Evolutionary conservation across 148 eudicot genomes (phyloP).

Genomic region (Vaccinium darrowii): DNA sequence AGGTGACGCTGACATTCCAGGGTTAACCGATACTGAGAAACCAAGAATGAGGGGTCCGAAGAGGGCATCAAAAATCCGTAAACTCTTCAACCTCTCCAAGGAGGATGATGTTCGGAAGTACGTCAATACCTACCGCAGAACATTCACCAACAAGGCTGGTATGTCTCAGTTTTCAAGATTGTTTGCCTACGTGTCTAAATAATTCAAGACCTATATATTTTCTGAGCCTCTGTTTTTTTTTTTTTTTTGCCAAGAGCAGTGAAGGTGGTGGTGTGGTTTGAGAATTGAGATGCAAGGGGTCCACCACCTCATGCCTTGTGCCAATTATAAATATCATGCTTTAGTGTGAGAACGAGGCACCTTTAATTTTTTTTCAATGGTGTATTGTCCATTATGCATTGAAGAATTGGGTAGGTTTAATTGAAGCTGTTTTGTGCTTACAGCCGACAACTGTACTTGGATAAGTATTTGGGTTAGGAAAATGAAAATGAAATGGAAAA

Average conservation of each 20-base stretch:
- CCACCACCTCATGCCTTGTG: background rate
- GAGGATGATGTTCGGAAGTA: constrained; percentile 18
- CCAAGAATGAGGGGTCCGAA: constrained; percentile 14
- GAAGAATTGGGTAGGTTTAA: background rate
- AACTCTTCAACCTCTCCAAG: constrained; percentile 10
- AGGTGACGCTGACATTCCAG: constrained; percentile 14
- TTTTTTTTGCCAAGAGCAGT: background rate
- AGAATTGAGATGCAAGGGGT: background rate
- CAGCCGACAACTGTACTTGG: background rate
- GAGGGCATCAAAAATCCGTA: constrained; percentile 17
- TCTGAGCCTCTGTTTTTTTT: background rate
- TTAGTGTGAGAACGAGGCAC: background rate
- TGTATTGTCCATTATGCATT: no score
- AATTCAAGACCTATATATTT: background rate
- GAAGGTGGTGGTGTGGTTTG: background rate
- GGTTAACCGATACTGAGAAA: constrained; percentile 12
- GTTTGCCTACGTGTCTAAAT: background rate
- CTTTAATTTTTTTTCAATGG: no score
- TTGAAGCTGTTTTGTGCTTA: background rate
- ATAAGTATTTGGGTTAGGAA: background rate
- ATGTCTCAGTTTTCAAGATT: background rate
- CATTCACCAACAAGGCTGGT: constrained; percentile 13
- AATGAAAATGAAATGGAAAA: background rate
- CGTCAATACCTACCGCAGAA: constrained; percentile 12
- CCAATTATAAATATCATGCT: background rate